phyloP scores from a whole-genome alignment of 192 early-diverging fungal genomes.

The Oehlia diaphana region DNA sequence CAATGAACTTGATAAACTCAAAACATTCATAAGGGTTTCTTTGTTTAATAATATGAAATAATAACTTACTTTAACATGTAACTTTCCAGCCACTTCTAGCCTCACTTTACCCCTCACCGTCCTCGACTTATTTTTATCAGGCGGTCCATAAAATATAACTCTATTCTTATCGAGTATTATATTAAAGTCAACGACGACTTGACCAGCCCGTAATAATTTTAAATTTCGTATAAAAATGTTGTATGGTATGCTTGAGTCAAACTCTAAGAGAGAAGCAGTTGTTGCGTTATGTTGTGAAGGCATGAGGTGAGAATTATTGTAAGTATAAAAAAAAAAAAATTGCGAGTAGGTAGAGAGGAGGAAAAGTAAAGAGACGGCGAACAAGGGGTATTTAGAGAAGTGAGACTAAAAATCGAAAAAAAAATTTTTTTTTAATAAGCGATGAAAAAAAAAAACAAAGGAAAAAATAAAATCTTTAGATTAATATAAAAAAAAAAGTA shows the following conservation, averaged over 20 bases:
- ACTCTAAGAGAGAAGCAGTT: slow-evolving; percentile 1
- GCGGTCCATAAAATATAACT: slow-evolving; percentile 14
- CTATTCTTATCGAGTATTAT: slow-evolving; percentile 21
- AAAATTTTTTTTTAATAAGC: too few relatives aligned
- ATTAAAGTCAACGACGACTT: slow-evolving; percentile 17
- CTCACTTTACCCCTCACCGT: slow-evolving; percentile 24
- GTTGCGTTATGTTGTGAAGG: not conserved
- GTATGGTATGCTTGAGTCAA: slow-evolving; percentile 17
- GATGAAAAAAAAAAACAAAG: not conserved
- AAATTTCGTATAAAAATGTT: slow-evolving; percentile 16
- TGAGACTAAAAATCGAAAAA: not conserved
- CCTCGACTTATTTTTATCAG: not conserved
- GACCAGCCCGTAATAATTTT: slow-evolving; percentile 5
- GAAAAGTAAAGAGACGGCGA: not conserved
- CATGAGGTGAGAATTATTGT: not conserved
- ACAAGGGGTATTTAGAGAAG: not conserved
- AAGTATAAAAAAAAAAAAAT: not conserved
- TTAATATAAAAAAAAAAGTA: not conserved
- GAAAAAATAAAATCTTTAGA: not conserved
- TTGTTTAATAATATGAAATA: not conserved
- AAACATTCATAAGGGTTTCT: not conserved
- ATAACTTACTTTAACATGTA: slow-evolving; percentile 15
- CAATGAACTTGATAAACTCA: too few relatives aligned
- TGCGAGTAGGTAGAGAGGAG: not conserved
- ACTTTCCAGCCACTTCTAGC: slow-evolving; percentile 21